These are phyloP conservation scores for Skeletonema tropicum DNA, from an alignment of 108 stramenopile species.

Conservation along the genomic window DNA sequence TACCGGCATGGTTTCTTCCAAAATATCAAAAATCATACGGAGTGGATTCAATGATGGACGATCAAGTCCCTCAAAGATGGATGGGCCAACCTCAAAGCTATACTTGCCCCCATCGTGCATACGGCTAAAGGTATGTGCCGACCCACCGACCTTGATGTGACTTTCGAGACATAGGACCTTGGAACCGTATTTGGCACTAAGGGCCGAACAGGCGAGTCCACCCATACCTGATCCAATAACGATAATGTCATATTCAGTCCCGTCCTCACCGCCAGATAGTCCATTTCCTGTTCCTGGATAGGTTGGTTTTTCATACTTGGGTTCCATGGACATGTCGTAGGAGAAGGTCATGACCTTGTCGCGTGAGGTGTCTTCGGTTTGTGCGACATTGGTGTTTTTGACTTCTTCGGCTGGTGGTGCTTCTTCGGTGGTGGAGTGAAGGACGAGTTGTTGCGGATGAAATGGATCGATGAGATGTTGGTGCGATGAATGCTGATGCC, in stretches of 20 bases:
- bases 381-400: constrained; percentile 76
- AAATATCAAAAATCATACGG: constrained; percentile 89
- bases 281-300: constrained; percentile 93
- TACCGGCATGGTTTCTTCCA: constrained; percentile 89
- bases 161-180: constrained; percentile 79
- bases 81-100: constrained; percentile 88
- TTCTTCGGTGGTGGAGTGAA: constrained; percentile 30
- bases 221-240: constrained; percentile 94
- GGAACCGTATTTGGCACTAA: constrained; percentile 85
- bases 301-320: constrained; percentile 87
- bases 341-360: constrained; percentile 90
- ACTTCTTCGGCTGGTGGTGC: background rate
- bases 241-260: constrained; percentile 76
- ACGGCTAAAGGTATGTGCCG: constrained; percentile 84
- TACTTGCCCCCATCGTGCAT: constrained; percentile 91
- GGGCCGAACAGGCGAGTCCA: constrained; percentile 80
- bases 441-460: background rate
- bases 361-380: constrained; percentile 85
- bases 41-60: constrained; percentile 84
- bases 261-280: constrained; percentile 71
- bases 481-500: constrained; percentile 10
- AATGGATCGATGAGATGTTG: constrained; percentile 1
- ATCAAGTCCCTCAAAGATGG: constrained; percentile 90
- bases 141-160: constrained; percentile 90
- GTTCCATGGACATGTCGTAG: constrained; percentile 90